These are phyloP conservation scores for Myxozyma melibiosi DNA, from an alignment of 805 yeast genomes.

Conservation along the genomic window DNA sequence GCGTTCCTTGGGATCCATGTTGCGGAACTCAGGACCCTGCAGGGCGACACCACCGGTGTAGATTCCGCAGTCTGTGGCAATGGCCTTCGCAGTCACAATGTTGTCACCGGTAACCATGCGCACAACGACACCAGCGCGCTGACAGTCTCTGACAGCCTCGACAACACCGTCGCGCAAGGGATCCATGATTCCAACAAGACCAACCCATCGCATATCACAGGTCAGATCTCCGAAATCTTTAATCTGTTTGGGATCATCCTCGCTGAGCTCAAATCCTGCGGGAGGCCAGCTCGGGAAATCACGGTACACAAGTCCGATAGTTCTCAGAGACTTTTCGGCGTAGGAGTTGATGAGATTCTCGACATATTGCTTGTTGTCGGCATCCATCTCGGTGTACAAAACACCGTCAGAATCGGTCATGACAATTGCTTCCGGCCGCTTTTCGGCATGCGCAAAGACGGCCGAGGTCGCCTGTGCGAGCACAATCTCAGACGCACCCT, in stretches of 20 bases:
- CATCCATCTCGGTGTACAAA: constrained; percentile 30
- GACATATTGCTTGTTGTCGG: constrained; percentile 37
- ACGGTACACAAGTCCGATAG: constrained; percentile 82
- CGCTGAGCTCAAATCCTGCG: constrained; percentile 38
- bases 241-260: constrained; percentile 35
- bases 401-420: constrained; percentile 34
- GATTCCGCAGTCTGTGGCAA: constrained; percentile 84
- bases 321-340: constrained; percentile 81
- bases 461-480: constrained; percentile 46
- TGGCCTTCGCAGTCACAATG: constrained; percentile 85
- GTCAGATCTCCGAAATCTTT: constrained; percentile 32
- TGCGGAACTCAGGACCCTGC: constrained; percentile 92
- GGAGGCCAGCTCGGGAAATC: constrained; percentile 79
- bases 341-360: constrained; percentile 53
- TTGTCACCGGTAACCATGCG: constrained; percentile 99
- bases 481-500: constrained; percentile 95
- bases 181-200: constrained; percentile 90
- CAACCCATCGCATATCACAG: constrained; percentile 56
- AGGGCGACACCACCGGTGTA: constrained; percentile 61
- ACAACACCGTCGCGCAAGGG: constrained; percentile 89
- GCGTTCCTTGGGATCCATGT: constrained; percentile 60
- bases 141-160: constrained; percentile 85
- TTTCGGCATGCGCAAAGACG: constrained; percentile 37
- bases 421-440: constrained; percentile 6
- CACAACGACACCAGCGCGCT: constrained; percentile 88